phyloP scores from a whole-genome alignment of 192 early-diverging fungal genomes.

The Polychytrium aggregatum region DNA sequence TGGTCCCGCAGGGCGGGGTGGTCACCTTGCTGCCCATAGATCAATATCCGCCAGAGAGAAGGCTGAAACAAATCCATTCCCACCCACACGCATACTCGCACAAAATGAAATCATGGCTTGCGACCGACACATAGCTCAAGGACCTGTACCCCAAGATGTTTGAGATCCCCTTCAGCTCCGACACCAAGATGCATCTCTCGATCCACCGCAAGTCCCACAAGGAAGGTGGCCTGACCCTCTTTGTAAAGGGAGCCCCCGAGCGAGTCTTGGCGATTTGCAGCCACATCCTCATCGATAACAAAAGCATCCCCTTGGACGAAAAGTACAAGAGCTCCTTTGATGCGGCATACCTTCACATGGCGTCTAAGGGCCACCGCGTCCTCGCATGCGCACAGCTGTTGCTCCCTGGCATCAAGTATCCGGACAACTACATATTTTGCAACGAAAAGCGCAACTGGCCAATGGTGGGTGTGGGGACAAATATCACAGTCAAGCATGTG shows the following conservation, averaged over 20 bases:
- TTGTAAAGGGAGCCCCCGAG: slow-evolving; percentile 87
- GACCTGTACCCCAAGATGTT: slow-evolving; percentile 42
- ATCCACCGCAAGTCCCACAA: slow-evolving; percentile 70
- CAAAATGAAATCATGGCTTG: too few relatives aligned
- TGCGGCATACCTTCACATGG: slow-evolving; percentile 64
- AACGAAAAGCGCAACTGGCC: slow-evolving; percentile 62
- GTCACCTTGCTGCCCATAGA: too few relatives aligned
- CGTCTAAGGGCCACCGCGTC: slow-evolving; percentile 73
- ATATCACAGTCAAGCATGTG: too few relatives aligned
- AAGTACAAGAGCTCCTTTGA: slow-evolving; percentile 44
- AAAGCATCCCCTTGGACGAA: slow-evolving; percentile 44
- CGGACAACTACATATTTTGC: slow-evolving; percentile 64
- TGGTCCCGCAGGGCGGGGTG: too few relatives aligned
- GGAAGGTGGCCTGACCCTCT: slow-evolving; percentile 59
- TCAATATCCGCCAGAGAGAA: too few relatives aligned
- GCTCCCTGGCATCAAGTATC: slow-evolving; percentile 57
- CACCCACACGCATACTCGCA: too few relatives aligned
- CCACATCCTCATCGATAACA: slow-evolving; percentile 44
- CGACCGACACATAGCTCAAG: too few relatives aligned
- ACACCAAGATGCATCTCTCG: slow-evolving; percentile 81
- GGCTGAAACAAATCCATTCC: too few relatives aligned
- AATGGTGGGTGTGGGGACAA: slow-evolving; percentile 13
- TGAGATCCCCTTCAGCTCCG: slow-evolving; percentile 89
- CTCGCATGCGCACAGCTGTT: slow-evolving; percentile 77
- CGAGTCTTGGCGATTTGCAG: slow-evolving; percentile 69